Conservation (phyloP, 2,329 filamentous ascomycete species). For the Torrubiellomyces zombiae region DNA sequence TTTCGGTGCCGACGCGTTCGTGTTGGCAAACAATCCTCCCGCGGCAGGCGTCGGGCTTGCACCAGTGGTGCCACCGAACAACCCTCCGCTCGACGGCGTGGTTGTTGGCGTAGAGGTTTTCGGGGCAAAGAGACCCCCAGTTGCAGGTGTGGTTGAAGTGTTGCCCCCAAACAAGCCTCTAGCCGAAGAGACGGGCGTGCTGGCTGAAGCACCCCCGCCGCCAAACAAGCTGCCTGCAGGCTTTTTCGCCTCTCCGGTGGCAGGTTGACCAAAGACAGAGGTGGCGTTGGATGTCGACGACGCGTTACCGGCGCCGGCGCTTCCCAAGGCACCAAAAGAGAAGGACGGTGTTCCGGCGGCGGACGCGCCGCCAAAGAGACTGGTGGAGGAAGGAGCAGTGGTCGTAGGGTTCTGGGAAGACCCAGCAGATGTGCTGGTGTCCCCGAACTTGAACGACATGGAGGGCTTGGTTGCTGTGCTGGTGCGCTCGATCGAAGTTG, state of each 20-base stretch:
- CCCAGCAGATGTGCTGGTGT: conserved; percentile 16
- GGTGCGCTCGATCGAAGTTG: neutral
- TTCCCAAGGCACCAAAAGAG: conserved; percentile 20
- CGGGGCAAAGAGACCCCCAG: conserved; percentile 7
- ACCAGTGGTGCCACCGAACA: conserved; percentile 9
- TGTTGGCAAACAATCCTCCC: conserved; percentile 5
- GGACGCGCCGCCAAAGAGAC: conserved; percentile 21
- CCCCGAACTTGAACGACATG: conserved; percentile 25
- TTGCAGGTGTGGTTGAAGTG: conserved; percentile 6
- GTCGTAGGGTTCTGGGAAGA: conserved; percentile 15
- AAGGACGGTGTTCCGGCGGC: conserved; percentile 18
- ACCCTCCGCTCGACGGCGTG: conserved; percentile 6
- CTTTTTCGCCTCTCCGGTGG: conserved; percentile 11
- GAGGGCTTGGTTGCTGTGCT: conserved; percentile 3
- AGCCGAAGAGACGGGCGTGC: conserved; percentile 11
- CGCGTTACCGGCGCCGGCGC: conserved; percentile 9
- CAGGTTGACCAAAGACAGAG: conserved; percentile 17
- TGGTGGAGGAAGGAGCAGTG: conserved; percentile 22
- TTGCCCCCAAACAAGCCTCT: conserved; percentile 16
- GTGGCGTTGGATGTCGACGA: conserved; percentile 12
- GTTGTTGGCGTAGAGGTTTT: conserved; percentile 5
- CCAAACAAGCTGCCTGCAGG: conserved; percentile 12
- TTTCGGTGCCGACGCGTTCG: conserved; percentile 8
- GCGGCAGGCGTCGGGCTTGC: conserved; percentile 4
- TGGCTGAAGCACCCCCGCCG: conserved; percentile 8